phyloP scores from a whole-genome alignment of 2,329 filamentous ascomycete species.

The Calonectria hongkongensis region DNA sequence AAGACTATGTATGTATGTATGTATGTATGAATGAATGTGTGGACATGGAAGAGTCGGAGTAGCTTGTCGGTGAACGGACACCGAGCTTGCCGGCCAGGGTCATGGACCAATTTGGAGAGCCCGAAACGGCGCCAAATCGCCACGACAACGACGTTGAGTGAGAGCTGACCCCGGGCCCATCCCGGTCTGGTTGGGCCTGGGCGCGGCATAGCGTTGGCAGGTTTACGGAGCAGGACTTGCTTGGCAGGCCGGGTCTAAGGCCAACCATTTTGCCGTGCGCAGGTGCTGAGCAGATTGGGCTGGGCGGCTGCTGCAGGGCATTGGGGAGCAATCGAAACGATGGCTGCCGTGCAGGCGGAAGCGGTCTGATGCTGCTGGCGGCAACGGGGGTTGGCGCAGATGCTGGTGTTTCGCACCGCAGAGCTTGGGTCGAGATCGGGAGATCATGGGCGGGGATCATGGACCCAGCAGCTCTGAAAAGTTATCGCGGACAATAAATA shows the following conservation, averaged over 20 bases:
- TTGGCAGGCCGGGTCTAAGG: constrained; percentile 10
- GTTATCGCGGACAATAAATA: constrained; percentile 2
- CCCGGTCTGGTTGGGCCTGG: constrained; percentile 27
- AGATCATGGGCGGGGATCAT: constrained; percentile 51
- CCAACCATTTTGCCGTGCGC: background rate
- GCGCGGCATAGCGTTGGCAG: constrained; percentile 21
- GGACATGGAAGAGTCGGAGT: constrained; percentile 12
- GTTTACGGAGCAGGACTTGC: constrained; percentile 19
- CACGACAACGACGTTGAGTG: constrained; percentile 54
- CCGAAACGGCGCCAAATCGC: constrained; percentile 54
- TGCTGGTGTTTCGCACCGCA: background rate
- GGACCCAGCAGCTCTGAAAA: background rate
- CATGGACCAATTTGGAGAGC: constrained; percentile 32
- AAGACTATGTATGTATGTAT: background rate
- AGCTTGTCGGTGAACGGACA: constrained; percentile 25
- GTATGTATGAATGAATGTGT: background rate
- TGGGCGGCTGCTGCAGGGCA: constrained; percentile 12
- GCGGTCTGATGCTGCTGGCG: background rate
- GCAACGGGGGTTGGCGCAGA: background rate
- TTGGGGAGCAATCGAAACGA: background rate
- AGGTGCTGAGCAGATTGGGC: background rate
- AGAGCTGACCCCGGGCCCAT: constrained; percentile 16
- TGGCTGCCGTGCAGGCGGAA: background rate
- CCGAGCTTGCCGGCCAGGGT: constrained; percentile 20
- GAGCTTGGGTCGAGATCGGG: constrained; percentile 38